Conservation (phyloP, 768 basidiomycete species). For the Russula vinacea region DNA sequence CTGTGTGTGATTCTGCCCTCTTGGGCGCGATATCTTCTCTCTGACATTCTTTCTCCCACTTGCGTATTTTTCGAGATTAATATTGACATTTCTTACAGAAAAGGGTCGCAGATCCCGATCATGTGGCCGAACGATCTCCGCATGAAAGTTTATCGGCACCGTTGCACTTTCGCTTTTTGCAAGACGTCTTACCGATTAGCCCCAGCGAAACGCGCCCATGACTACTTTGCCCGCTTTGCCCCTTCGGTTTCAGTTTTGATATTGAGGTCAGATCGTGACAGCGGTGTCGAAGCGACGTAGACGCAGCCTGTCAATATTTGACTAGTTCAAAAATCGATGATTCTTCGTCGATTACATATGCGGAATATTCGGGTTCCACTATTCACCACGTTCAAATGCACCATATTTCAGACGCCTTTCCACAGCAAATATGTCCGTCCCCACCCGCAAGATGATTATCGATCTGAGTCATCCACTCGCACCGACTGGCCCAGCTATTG, state of each 20-base stretch:
- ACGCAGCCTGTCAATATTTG: constrained; percentile 3
- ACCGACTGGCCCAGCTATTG: constrained; percentile 45
- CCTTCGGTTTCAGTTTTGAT: constrained; percentile 4
- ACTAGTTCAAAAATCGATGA: background rate
- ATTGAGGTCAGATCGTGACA: background rate
- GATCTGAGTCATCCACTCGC: constrained; percentile 56
- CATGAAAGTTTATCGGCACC: background rate
- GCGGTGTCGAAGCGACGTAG: background rate
- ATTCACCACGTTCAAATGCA: constrained; percentile 3
- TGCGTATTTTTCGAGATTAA: background rate
- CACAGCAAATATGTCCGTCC: constrained; percentile 4
- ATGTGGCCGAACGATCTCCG: background rate
- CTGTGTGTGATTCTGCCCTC: constrained; percentile 17
- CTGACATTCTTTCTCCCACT: constrained; percentile 8
- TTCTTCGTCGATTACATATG: background rate
- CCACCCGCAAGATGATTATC: constrained; percentile 36
- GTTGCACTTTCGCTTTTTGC: background rate
- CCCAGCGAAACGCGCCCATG: background rate
- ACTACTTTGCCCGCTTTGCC: background rate
- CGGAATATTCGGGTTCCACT: constrained; percentile 1
- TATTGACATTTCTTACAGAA: constrained; percentile 1
- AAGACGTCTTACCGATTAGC: background rate
- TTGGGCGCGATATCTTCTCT: constrained; percentile 24
- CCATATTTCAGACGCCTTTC: background rate
- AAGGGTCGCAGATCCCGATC: constrained; percentile 1